Conservation (phyloP, 345 rosid genomes). For the Punica granatum region DNA sequence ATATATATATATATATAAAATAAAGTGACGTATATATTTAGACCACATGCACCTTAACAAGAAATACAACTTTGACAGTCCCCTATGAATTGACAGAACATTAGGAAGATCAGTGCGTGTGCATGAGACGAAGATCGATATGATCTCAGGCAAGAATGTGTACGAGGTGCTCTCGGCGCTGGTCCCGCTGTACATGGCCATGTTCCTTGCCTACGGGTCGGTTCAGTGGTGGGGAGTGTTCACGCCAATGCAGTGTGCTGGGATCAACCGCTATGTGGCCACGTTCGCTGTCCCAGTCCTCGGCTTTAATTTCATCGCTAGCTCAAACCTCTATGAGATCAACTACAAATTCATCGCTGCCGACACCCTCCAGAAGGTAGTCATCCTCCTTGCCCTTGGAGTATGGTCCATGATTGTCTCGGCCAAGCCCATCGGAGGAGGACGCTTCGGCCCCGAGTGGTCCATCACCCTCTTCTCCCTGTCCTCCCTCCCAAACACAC, state of each 20-base stretch:
- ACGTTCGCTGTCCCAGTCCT: constrained; percentile 25
- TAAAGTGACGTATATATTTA: too few relatives aligned
- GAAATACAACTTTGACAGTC: too few relatives aligned
- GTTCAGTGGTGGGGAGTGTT: constrained; percentile 32
- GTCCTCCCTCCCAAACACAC: constrained; percentile 17
- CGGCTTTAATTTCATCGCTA: constrained; percentile 20
- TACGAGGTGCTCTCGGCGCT: constrained; percentile 24
- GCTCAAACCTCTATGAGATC: constrained; percentile 19
- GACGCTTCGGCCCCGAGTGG: constrained; percentile 12
- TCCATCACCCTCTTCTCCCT: constrained; percentile 14
- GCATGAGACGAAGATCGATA: not conserved
- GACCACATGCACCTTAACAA: too few relatives aligned
- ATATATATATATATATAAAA: too few relatives aligned
- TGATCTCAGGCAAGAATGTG: constrained; percentile 14
- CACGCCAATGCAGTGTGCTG: constrained; percentile 27
- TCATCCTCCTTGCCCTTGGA: constrained; percentile 16
- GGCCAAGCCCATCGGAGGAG: not conserved
- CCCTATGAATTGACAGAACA: too few relatives aligned
- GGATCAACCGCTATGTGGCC: constrained; percentile 31
- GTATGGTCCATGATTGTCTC: constrained; percentile 5
- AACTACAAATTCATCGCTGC: constrained; percentile 26
- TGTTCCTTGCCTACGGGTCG: constrained; percentile 25
- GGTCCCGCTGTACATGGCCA: constrained; percentile 25
- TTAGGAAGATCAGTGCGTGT: too few relatives aligned
- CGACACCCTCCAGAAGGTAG: constrained; percentile 28